phyloP scores from a whole-genome alignment of 345 rosid genomes.

The Eucalyptus decipiens region DNA sequence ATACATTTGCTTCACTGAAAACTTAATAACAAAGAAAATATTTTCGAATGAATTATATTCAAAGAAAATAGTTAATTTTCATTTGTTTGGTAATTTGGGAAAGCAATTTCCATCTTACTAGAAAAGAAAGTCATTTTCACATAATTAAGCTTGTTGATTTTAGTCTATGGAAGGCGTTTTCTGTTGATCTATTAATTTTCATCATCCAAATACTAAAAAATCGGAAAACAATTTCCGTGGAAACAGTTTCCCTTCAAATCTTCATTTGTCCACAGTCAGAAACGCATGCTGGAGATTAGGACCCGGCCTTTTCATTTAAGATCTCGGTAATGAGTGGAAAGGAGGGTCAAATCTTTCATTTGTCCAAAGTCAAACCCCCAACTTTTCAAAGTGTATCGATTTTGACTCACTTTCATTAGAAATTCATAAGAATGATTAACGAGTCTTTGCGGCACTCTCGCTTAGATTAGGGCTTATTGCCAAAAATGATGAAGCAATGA shows the following conservation, averaged over 20 bases:
- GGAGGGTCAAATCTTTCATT: not conserved
- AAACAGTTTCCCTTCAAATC: not conserved
- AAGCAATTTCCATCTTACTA: not conserved
- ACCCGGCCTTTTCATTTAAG: not conserved
- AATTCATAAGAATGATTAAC: not conserved
- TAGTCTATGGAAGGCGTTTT: not conserved
- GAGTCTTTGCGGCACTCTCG: not conserved
- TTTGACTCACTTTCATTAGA: not conserved
- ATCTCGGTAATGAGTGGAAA: not conserved
- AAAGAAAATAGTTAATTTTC: not conserved
- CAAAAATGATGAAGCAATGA: not conserved
- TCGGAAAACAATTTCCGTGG: fast-evolving
- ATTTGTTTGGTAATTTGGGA: not conserved
- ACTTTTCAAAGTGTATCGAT: not conserved
- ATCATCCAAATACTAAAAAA: not conserved
- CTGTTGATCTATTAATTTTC: not conserved
- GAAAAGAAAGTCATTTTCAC: not conserved
- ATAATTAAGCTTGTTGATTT: not conserved
- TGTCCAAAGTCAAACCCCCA: not conserved
- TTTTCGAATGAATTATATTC: not conserved
- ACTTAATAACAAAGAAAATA: too few relatives aligned
- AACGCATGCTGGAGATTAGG: not conserved
- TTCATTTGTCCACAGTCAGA: too few relatives aligned
- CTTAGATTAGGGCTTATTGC: not conserved
- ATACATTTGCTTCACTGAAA: not conserved